phyloP scores from a whole-genome alignment of 192 early-diverging fungal species.

The Entomortierella lignicola region DNA sequence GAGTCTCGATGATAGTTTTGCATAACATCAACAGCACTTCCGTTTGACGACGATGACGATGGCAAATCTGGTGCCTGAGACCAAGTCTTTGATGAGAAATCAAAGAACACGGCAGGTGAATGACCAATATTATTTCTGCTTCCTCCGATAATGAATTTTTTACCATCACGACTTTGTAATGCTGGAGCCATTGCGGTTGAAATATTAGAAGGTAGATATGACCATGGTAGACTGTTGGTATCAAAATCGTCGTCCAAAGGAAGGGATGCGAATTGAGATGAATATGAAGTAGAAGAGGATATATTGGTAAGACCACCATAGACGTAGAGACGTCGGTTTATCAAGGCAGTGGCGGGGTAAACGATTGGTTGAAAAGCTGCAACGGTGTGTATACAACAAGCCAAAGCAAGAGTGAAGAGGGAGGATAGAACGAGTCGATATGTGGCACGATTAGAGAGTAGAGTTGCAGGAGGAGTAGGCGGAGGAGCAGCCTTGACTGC shows the following conservation, averaged over 20 bases:
- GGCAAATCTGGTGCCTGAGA: slow-evolving; percentile 14
- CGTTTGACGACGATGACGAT: no score
- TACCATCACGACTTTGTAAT: slow-evolving; percentile 5
- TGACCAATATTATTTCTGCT: slow-evolving; percentile 27
- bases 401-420: neutral
- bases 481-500: neutral
- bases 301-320: slow-evolving; percentile 29
- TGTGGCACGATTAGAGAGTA: no score
- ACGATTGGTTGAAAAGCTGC: slow-evolving; percentile 13
- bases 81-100: slow-evolving; percentile 10
- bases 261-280: slow-evolving; percentile 32
- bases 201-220: slow-evolving; percentile 19
- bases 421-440: neutral
- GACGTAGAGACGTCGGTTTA: slow-evolving; percentile 24
- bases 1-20: slow-evolving; percentile 17
- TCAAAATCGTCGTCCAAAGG: slow-evolving; percentile 17
- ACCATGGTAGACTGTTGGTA: slow-evolving; percentile 24
- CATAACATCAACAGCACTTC: slow-evolving; percentile 1
- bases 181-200: slow-evolving; percentile 29
- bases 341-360: slow-evolving; percentile 29
- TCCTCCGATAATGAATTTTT: slow-evolving; percentile 27
- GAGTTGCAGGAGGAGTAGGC: neutral
- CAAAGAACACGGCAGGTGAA: slow-evolving; percentile 23
- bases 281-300: neutral
- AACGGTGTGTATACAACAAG: neutral